Evolutionary conservation across 148 eudicot genomes (phyloP).

Genomic region (Silene latifolia): DNA sequence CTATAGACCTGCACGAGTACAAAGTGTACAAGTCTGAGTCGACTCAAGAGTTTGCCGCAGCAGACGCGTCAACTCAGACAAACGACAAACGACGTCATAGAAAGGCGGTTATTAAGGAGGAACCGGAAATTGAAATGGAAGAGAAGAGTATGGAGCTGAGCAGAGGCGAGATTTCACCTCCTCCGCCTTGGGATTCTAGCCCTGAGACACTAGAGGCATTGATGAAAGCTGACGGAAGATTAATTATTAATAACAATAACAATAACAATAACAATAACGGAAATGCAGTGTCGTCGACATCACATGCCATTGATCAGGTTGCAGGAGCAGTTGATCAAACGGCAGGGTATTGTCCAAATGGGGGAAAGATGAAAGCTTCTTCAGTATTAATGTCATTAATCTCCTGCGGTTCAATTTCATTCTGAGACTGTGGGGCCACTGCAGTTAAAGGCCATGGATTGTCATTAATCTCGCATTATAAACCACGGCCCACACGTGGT

Average conservation of each 20-base stretch:
- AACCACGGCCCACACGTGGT: slow-evolving; percentile 62
- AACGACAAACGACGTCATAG: slow-evolving; percentile 62
- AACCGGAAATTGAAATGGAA: not conserved
- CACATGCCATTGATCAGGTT: slow-evolving; percentile 4
- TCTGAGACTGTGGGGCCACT: slow-evolving; percentile 61
- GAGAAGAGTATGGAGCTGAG: slow-evolving; percentile 42
- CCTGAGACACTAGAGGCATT: slow-evolving; percentile 77
- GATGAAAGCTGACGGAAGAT: slow-evolving; percentile 66
- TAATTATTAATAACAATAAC: slow-evolving; percentile 17
- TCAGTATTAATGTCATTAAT: slow-evolving; percentile 76
- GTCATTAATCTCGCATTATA: slow-evolving; percentile 55
- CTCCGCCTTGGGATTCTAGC: slow-evolving; percentile 96
- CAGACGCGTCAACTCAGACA: slow-evolving; percentile 92
- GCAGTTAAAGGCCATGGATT: slow-evolving; percentile 45
- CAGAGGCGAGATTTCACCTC: slow-evolving; percentile 79
- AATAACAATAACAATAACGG: not conserved
- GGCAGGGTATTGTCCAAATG: slow-evolving; percentile 39
- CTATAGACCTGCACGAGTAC: slow-evolving; percentile 65
- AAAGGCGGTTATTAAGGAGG: slow-evolving; percentile 30
- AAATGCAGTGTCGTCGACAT: slow-evolving; percentile 5
- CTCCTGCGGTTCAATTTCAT: slow-evolving; percentile 78
- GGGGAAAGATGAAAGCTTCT: slow-evolving; percentile 59
- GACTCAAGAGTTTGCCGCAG: slow-evolving; percentile 43
- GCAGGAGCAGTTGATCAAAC: slow-evolving; percentile 26
- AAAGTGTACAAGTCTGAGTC: slow-evolving; percentile 60